A percentile compares a stretch with the other conserved stretches of the same genome.
Evolutionary conservation across 306 rosid genomes (phyloP).

Genomic region (Calophaca sinica): DNA sequence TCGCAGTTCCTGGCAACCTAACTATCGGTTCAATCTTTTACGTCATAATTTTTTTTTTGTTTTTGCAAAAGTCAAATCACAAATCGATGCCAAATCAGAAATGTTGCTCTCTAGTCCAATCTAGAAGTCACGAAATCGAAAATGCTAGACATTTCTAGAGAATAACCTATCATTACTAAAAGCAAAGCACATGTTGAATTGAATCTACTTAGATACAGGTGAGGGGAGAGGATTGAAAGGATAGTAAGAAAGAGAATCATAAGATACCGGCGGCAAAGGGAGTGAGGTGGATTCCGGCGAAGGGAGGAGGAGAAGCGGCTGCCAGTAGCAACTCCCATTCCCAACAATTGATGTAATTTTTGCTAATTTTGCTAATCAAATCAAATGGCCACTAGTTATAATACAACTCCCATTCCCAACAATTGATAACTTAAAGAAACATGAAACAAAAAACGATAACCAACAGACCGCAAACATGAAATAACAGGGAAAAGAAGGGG

Average conservation of each 20-base stretch:
- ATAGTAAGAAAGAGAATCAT: neutral
- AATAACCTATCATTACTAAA: neutral
- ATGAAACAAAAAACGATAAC: too few relatives aligned
- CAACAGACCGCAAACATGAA: too few relatives aligned
- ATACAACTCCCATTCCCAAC: too few relatives aligned
- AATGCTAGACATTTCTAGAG: neutral
- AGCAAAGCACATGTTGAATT: neutral
- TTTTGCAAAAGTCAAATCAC: conserved; percentile 22
- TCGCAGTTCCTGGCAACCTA: conserved; percentile 9
- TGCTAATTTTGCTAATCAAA: too few relatives aligned
- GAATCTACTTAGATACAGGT: neutral
- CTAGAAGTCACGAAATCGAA: conserved; percentile 18
- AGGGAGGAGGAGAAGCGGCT: neutral
- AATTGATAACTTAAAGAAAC: too few relatives aligned
- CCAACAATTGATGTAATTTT: too few relatives aligned
- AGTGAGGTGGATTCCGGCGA: conserved; percentile 1
- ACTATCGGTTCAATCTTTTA: neutral
- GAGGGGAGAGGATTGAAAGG: neutral
- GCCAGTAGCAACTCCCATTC: too few relatives aligned
- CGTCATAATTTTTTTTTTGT: too few relatives aligned
- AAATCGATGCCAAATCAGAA: conserved; percentile 32
- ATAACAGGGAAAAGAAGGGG: too few relatives aligned
- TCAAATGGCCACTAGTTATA: too few relatives aligned
- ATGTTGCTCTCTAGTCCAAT: neutral
- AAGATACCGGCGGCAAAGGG: neutral